Base-by-base conservation (phyloP, 139 green algal species). In the Volvox africanus region DNA sequence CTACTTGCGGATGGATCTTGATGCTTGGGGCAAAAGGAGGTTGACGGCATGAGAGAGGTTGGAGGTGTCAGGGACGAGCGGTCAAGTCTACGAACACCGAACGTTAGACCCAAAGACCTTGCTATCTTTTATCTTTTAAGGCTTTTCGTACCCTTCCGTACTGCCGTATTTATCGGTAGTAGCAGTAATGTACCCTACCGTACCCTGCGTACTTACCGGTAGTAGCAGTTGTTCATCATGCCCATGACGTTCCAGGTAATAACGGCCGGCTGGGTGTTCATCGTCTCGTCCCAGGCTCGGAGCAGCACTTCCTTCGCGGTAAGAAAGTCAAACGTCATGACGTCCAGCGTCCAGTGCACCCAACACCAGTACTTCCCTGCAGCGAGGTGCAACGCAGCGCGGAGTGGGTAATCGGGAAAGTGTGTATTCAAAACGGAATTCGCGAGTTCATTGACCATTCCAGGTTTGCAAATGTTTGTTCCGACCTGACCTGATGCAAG, bases 151-250 rank as follows among this genome's bases (percentile, higher is more conserved):
- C 9, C 44, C 65, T 12, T n/a, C n/a, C n/a, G n/a, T n/a, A n/a
- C 65, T 6, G 21, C n/a, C 65, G 16, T 73, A 30, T 85, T 1
- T 37, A 93, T 83, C 90, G 80, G 88, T 94, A 99, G 89, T 97
- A 95, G 93, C 95, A 97, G 95, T 99, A n/a, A n/a, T n/a, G n/a
- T 19, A 17, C 62, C 62, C 62, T 69, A 69, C 62, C 62, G 62
- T 69, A 69, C 65, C 65, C 65, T 6, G 21, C 65, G 16, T 73
- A 30, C 91, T 1, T 37, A 93, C 90, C 90, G 80, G 88, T 94
- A 99, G 89, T 97, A 95, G 93, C 95, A 97, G 95, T 99, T 99
- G 97, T 99, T 99, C 95, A 99, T 97, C 98, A 99, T 99, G 90
- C 98, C 98, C 97, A 99, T 99, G 44, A 99, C 50, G 87, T 99